phyloP scores from a whole-genome alignment of 1,284 basidiomycete species.

The Coniferiporia weirii region DNA sequence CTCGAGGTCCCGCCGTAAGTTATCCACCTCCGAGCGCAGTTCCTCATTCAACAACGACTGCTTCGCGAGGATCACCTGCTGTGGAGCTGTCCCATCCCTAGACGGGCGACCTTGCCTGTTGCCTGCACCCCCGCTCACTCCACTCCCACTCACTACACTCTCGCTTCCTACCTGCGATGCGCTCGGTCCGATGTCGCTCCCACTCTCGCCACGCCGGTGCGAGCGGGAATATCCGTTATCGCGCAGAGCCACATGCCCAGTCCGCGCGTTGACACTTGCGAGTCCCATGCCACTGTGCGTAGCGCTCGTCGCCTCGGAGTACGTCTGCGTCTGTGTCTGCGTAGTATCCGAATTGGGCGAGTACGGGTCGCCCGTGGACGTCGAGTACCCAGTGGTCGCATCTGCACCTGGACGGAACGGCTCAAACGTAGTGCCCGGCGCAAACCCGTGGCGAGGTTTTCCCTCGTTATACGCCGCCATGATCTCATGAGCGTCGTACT shows the following conservation, averaged over 20 bases:
- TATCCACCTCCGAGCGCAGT: slow-evolving; percentile 23
- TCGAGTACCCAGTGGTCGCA: not conserved
- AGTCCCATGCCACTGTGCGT: not conserved
- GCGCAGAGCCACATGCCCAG: not conserved
- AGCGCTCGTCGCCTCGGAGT: not conserved
- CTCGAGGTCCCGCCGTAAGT: slow-evolving; percentile 24
- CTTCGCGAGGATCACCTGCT: slow-evolving; percentile 15
- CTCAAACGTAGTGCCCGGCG: slow-evolving; percentile 5
- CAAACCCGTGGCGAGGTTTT: slow-evolving; percentile 1
- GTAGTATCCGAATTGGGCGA: not conserved
- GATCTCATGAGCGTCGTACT: not conserved
- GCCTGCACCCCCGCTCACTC: not conserved
- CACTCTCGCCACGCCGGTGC: not conserved
- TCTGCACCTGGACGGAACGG: slow-evolving; percentile 2
- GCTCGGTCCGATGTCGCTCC: slow-evolving; percentile 6
- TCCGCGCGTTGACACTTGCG: not conserved
- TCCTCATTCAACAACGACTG: slow-evolving; percentile 17
- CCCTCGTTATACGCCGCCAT: not conserved
- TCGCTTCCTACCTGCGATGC: slow-evolving; percentile 5
- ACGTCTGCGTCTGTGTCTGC: not conserved
- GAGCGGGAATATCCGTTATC: slow-evolving; percentile 3
- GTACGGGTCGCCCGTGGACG: not conserved
- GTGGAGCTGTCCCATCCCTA: not conserved
- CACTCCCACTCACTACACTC: not conserved
- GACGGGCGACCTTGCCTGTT: not conserved